A percentile compares a stretch with the other conserved stretches of the same genome.
Conservation (phyloP, 345 rosid genomes). For the Euphorbia peplus region DNA sequence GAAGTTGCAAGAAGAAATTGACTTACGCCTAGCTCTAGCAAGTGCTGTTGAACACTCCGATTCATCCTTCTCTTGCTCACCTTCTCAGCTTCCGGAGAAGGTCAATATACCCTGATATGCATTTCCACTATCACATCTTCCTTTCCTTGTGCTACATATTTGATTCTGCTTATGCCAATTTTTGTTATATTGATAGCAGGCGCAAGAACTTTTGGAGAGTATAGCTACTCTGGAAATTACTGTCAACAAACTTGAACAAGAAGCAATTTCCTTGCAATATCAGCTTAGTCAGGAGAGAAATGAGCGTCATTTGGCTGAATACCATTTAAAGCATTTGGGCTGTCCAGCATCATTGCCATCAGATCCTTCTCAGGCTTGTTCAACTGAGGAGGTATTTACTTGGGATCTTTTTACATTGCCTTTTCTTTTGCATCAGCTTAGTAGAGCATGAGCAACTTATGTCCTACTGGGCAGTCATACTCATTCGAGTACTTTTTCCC, state of each 20-base stretch:
- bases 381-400: slow-evolving; percentile 27
- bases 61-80: slow-evolving; percentile 46
- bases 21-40: slow-evolving; percentile 60
- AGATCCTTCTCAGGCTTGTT: slow-evolving; percentile 24
- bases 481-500: slow-evolving; percentile 11
- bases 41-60: slow-evolving; percentile 62
- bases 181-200: slow-evolving; percentile 36
- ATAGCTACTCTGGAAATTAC: slow-evolving; percentile 63
- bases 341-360: slow-evolving; percentile 29
- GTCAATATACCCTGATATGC: slow-evolving; percentile 30
- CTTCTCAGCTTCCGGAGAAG: slow-evolving; percentile 65
- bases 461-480: neutral
- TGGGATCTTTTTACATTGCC: neutral
- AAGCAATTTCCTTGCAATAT: slow-evolving; percentile 56
- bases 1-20: slow-evolving; percentile 69
- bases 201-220: slow-evolving; percentile 70
- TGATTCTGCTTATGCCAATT: slow-evolving; percentile 14
- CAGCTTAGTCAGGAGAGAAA: slow-evolving; percentile 83
- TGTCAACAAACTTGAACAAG: slow-evolving; percentile 79
- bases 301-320: slow-evolving; percentile 64
- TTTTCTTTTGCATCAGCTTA: slow-evolving; percentile 8
- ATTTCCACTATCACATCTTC: neutral
- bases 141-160: slow-evolving; percentile 2
- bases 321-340: slow-evolving; percentile 45
- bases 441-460: neutral